Base-by-base conservation (phyloP, 2,329 filamentous ascomycete species). In the Hypoxylon sp. region DNA sequence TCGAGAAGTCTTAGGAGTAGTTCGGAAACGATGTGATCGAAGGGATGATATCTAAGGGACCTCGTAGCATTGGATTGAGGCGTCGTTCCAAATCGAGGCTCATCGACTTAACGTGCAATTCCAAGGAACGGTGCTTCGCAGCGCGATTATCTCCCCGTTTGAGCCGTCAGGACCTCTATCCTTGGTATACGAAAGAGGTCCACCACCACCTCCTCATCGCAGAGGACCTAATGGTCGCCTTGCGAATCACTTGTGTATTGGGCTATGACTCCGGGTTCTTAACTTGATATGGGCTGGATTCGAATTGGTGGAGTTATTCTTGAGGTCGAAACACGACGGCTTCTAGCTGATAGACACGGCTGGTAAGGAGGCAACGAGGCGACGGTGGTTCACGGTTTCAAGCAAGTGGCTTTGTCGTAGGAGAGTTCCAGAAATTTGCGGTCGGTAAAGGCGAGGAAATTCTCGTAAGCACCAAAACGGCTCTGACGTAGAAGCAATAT, bases 171-270 rank as follows among this genome's bases (percentile, higher is more conserved):
- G 67, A 71, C 75, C 73, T 75, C 70, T 72, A 75, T 71, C 72
- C 72, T 74, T 72, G 68, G 61, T 73, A 70, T 72, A 66, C 71
- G 69, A 73, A 73, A 69, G 73, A 78, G 75, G 75, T 73, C 76
- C 75, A 73, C 76, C 76, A 71, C 75, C 77, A 72, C 75, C 76
- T 73, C 77, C 77, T 78, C 77, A 79, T 78, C 76, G 76, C 77
- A 77, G 71, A 76, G 72, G 76, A 78, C 77, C 77, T 64, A 73
- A 65, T 67, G 75, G 76, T 72, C 76, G 67, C 75, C 70, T 75
- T 64, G 67, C 74, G 71, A 69, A 55, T 63, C 61, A 42, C 61
- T 51, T 51, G 37, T 63, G n/a, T 33, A 65, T 10, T 51, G 19
- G 44, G 42, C 63, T 63, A 50, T 67, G 14, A 46, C 60, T 60